A percentile compares a stretch with the other conserved stretches of the same genome.
Evolutionary conservation across 2,329 filamentous ascomycete species (phyloP).

Genomic region (Sphaerulina vaccinii): DNA sequence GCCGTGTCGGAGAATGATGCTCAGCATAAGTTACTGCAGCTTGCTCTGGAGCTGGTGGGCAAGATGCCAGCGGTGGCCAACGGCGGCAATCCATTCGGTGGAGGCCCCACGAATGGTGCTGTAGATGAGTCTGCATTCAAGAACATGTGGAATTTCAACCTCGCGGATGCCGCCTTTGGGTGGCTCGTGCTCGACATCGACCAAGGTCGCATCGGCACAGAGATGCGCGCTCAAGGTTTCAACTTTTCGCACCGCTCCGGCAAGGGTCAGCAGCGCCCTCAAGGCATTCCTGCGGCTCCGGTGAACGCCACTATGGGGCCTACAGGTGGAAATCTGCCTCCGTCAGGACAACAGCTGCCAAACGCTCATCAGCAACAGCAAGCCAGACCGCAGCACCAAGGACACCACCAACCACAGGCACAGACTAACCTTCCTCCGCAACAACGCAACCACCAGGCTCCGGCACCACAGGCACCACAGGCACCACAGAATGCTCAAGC

Average conservation of each 20-base stretch:
- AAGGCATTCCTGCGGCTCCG: slow-evolving; percentile 41
- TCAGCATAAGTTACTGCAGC: slow-evolving; percentile 86
- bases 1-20: slow-evolving; percentile 91
- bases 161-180: slow-evolving; percentile 95
- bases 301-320: slow-evolving; percentile 40
- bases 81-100: slow-evolving; percentile 94
- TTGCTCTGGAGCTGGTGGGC: slow-evolving; percentile 88
- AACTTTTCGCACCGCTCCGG: slow-evolving; percentile 95
- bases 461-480: slow-evolving; percentile 25
- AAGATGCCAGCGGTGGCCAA: slow-evolving; percentile 97
- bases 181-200: slow-evolving; percentile 95
- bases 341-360: slow-evolving; percentile 39
- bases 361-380: slow-evolving; percentile 39
- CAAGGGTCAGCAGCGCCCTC: slow-evolving; percentile 56
- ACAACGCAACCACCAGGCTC: slow-evolving; percentile 30
- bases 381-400: slow-evolving; percentile 30
- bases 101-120: slow-evolving; percentile 76
- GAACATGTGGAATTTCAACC: slow-evolving; percentile 99
- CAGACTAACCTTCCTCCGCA: slow-evolving; percentile 28
- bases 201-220: slow-evolving; percentile 90
- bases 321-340: slow-evolving; percentile 41
- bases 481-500: slow-evolving; percentile 29
- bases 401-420: slow-evolving; percentile 32
- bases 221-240: slow-evolving; percentile 98
- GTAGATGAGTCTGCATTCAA: slow-evolving; percentile 99